phyloP scores from a whole-genome alignment of 495 filamentous ascomycete species.

The Penicillium odoratum region DNA sequence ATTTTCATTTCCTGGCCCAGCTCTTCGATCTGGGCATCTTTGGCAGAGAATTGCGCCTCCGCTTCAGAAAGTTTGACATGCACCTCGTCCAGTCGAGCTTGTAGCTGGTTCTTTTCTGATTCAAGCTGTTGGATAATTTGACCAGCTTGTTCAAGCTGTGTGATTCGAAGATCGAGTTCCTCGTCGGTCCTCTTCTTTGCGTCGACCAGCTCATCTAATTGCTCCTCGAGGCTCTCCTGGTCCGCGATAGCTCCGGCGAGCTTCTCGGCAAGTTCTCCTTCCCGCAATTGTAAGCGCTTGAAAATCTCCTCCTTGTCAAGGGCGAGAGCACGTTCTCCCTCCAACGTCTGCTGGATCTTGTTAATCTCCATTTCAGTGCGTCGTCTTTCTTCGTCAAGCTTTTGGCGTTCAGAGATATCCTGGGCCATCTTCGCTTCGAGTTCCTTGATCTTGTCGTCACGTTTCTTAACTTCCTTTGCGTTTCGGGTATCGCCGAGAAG shows the following conservation, averaged over 20 bases:
- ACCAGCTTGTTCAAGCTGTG: conserved; percentile 88
- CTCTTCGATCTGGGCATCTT: conserved; percentile 68
- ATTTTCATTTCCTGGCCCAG: conserved; percentile 83
- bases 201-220: conserved; percentile 83
- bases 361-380: conserved; percentile 85
- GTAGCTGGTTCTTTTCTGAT: conserved; percentile 74
- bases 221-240: conserved; percentile 89
- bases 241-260: conserved; percentile 90
- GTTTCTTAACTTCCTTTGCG: conserved; percentile 85
- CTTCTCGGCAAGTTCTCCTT: conserved; percentile 88
- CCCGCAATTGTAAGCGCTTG: conserved; percentile 84
- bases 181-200: conserved; percentile 90
- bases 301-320: conserved; percentile 99
- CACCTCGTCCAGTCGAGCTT: conserved; percentile 63
- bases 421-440: conserved; percentile 80
- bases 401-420: conserved; percentile 72
- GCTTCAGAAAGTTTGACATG: conserved; percentile 67
- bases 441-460: conserved; percentile 88
- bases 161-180: conserved; percentile 73
- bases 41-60: conserved; percentile 63
- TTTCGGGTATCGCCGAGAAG: conserved; percentile 88
- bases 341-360: conserved; percentile 85
- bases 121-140: conserved; percentile 82
- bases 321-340: conserved; percentile 91
- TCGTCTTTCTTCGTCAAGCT: conserved; percentile 87